Conservation (phyloP, 345 rosid genomes). For the Acer saccharum region DNA sequence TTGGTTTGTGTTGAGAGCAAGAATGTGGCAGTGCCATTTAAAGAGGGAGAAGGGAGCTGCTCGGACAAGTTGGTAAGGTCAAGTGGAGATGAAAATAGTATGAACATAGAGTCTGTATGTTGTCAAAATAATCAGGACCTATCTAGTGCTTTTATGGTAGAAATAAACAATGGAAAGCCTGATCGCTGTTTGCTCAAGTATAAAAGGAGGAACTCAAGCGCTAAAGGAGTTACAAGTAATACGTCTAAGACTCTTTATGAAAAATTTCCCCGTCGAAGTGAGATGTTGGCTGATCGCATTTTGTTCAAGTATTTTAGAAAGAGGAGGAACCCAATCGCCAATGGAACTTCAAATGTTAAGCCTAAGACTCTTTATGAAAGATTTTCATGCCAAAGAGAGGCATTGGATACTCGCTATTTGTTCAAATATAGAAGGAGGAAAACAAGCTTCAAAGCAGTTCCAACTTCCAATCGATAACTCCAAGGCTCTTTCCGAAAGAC, state of each 20-base stretch:
- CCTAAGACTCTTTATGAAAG: neutral
- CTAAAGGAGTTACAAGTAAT: conserved; percentile 5
- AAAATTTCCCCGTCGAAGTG: conserved; percentile 7
- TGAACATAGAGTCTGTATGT: conserved; percentile 20
- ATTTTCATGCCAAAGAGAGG: neutral
- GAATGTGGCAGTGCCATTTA: neutral
- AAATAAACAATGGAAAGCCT: conserved; percentile 6
- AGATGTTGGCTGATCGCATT: neutral
- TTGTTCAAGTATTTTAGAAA: neutral
- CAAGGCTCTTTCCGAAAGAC: neutral
- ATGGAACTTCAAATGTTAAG: neutral
- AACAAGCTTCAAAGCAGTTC: neutral
- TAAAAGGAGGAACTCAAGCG: conserved; percentile 34
- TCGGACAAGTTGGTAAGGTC: conserved; percentile 27
- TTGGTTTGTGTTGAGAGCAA: conserved; percentile 10
- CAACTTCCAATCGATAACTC: neutral
- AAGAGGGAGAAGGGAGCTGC: conserved; percentile 36
- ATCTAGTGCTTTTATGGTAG: conserved; percentile 10
- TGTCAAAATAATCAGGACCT: conserved; percentile 16
- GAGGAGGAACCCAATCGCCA: neutral
- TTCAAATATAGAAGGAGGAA: neutral
- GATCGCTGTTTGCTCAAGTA: conserved; percentile 45
- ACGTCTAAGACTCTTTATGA: conserved; percentile 19
- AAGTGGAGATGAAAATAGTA: conserved; percentile 22
- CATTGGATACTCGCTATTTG: neutral